phyloP scores from a whole-genome alignment of 73 alveolate genomes.

The Paramecium sexaurelia region DNA sequence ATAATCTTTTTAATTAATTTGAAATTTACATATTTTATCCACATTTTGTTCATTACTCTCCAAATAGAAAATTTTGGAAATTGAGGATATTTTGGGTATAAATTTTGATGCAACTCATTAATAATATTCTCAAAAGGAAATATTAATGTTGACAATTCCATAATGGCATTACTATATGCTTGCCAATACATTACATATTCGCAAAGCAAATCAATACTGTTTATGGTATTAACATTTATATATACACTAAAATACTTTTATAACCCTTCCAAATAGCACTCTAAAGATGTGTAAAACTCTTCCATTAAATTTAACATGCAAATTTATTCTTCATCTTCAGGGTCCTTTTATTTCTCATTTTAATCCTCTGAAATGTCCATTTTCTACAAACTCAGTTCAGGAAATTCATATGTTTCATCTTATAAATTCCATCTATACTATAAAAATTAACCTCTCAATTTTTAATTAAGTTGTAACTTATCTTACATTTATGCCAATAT shows the following conservation, averaged over 20 bases:
- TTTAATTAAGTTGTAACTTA: neutral
- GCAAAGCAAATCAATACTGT: neutral
- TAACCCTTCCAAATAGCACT: slow-evolving; percentile 3
- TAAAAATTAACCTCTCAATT: neutral
- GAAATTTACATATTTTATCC: slow-evolving; percentile 23
- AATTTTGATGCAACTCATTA: slow-evolving; percentile 17
- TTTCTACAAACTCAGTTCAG: neutral
- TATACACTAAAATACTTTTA: neutral
- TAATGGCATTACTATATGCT: slow-evolving; percentile 32
- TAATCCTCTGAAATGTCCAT: neutral
- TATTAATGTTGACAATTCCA: neutral
- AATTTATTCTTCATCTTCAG: neutral
- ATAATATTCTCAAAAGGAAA: slow-evolving; percentile 30
- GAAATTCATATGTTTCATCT: neutral
- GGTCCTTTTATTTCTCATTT: neutral
- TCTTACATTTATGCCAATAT: neutral
- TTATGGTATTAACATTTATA: neutral
- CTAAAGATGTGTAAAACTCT: neutral
- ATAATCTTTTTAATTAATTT: neutral
- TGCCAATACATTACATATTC: slow-evolving; percentile 49
- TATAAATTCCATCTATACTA: neutral
- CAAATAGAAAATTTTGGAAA: slow-evolving; percentile 46
- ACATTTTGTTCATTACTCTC: neutral
- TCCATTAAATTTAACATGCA: neutral
- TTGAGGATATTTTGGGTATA: slow-evolving; percentile 8